phyloP scores from a whole-genome alignment of 179 eudicot genomes.

The Spergularia azorica region DNA sequence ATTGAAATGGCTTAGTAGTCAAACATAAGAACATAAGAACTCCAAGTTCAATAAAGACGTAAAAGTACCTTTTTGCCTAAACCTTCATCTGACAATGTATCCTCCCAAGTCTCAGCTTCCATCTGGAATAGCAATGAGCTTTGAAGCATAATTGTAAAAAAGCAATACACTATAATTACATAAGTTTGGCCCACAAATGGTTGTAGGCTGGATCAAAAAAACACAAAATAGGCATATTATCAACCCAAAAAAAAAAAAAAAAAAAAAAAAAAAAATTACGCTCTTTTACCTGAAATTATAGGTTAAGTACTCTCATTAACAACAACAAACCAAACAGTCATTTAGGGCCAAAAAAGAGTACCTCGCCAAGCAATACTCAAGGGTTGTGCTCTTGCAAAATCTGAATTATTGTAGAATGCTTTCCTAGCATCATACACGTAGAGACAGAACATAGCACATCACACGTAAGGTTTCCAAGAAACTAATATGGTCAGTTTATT shows the following conservation, averaged over 20 bases:
- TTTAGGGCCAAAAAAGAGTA: too few relatives aligned
- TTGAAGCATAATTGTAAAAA: conserved; percentile 7
- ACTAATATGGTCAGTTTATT: too few relatives aligned
- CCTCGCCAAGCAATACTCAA: too few relatives aligned
- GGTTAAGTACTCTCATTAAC: neutral
- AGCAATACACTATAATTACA: neutral
- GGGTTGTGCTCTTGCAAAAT: too few relatives aligned
- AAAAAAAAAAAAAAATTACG: neutral
- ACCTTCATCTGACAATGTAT: conserved; percentile 45
- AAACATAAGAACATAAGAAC: conserved; percentile 12
- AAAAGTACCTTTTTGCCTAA: conserved; percentile 53
- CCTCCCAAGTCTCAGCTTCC: conserved; percentile 80
- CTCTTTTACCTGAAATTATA: too few relatives aligned
- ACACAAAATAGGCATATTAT: neutral
- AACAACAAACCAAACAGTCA: neutral
- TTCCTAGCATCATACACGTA: too few relatives aligned
- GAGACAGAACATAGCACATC: too few relatives aligned
- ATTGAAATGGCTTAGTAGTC: conserved; percentile 5
- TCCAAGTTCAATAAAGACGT: neutral
- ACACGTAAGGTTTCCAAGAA: too few relatives aligned
- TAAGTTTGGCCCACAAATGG: neutral
- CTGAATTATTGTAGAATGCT: too few relatives aligned
- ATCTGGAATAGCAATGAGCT: conserved; percentile 46
- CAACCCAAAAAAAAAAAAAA: neutral
- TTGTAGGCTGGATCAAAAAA: neutral